These are phyloP conservation scores for Lactarius tabidus DNA, from an alignment of 768 basidiomycete species.

Conservation along the genomic window DNA sequence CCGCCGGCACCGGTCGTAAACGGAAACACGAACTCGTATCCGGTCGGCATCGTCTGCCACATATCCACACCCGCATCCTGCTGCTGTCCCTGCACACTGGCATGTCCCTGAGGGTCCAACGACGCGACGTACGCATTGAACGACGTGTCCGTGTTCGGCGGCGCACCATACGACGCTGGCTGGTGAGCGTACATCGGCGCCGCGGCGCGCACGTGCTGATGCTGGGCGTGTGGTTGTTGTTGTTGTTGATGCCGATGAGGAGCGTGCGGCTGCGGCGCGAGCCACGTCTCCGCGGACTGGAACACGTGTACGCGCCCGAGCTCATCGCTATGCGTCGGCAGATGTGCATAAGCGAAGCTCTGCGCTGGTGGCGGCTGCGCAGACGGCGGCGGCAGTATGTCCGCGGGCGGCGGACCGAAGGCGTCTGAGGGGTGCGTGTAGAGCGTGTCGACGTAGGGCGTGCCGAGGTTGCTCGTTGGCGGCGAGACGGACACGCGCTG, in stretches of 20 bases:
- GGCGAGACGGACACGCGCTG: constrained; percentile 15
- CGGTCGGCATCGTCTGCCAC: constrained; percentile 23
- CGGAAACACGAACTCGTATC: constrained; percentile 25
- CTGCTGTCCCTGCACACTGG: background rate
- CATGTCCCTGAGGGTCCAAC: too few species aligned
- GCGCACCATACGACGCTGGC: constrained; percentile 8
- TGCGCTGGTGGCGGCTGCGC: background rate
- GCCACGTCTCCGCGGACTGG: constrained; percentile 6
- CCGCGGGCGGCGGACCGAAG: constrained; percentile 3
- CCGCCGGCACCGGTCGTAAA: constrained; percentile 2
- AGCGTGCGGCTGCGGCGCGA: constrained; percentile 8
- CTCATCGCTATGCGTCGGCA: constrained; percentile 24
- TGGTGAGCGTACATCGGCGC: constrained; percentile 8
- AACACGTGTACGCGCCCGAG: constrained; percentile 21
- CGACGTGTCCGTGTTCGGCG: constrained; percentile 2
- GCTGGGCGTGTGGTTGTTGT: too few species aligned
- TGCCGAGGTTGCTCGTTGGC: constrained; percentile 16
- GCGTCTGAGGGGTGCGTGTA: constrained; percentile 9
- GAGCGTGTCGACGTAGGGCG: constrained; percentile 12
- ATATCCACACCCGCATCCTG: constrained; percentile 14
- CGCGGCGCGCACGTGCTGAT: background rate
- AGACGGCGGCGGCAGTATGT: background rate
- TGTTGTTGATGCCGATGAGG: constrained; percentile 7
- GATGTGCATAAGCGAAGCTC: constrained; percentile 15
- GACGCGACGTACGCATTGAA: constrained; percentile 10